phyloP scores from a whole-genome alignment of 1,284 basidiomycete genomes.

The Bjerkandera adusta region DNA sequence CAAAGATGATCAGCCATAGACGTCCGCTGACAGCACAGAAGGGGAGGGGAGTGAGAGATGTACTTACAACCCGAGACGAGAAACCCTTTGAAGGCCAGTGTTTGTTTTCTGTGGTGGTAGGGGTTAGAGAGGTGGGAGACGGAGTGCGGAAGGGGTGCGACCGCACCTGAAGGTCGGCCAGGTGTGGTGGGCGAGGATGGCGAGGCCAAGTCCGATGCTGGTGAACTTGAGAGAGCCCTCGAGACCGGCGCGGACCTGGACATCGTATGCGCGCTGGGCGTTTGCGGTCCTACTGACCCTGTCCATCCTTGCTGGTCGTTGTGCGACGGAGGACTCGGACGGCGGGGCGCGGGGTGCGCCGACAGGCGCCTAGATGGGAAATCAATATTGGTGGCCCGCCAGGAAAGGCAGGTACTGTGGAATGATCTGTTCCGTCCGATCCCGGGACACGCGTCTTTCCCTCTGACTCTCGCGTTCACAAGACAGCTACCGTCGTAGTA shows the following conservation, averaged over 20 bases:
- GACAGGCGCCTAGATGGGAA: too few species aligned
- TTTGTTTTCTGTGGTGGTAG: constrained; percentile 59
- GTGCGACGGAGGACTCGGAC: constrained; percentile 23
- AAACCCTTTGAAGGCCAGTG: constrained; percentile 79
- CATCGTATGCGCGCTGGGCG: constrained; percentile 26
- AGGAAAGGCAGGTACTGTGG: too few species aligned
- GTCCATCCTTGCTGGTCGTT: too few species aligned
- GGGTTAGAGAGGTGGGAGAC: neutral
- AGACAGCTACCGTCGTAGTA: too few species aligned
- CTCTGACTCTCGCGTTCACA: too few species aligned
- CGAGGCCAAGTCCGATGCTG: constrained; percentile 55
- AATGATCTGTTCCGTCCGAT: too few species aligned
- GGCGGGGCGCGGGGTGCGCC: constrained; percentile 43
- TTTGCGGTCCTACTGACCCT: constrained; percentile 25
- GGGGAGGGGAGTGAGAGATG: constrained; percentile 17
- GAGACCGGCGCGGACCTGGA: constrained; percentile 24
- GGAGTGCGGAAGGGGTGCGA: neutral
- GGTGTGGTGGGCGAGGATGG: constrained; percentile 66
- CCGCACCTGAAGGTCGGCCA: constrained; percentile 78
- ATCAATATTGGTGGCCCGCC: too few species aligned
- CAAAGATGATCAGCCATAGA: neutral
- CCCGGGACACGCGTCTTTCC: too few species aligned
- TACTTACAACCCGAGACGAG: constrained; percentile 53
- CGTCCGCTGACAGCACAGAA: neutral
- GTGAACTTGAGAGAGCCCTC: constrained; percentile 60